Percentiles rank a stretch among this genome's conserved stretches.
Evolutionary conservation across 2,329 filamentous ascomycete species (phyloP).

Genomic region (Pseudopithomyces maydicus): DNA sequence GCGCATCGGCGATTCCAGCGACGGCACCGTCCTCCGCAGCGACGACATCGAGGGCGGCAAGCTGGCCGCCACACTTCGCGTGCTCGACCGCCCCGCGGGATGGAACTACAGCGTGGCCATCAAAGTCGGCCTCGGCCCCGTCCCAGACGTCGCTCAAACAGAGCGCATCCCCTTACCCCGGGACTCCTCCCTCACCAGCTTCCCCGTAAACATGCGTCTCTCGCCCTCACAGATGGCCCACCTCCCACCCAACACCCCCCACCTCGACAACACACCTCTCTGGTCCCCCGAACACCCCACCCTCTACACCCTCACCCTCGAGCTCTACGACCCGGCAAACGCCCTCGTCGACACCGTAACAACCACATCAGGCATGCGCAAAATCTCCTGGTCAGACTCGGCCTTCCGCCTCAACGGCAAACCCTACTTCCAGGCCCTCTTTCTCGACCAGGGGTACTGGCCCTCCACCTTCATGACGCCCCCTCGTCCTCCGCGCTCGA

Average conservation of each 20-base stretch:
- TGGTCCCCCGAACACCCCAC: constrained; percentile 65
- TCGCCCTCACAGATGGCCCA: constrained; percentile 48
- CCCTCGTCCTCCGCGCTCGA: constrained; percentile 55
- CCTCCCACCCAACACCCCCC: constrained; percentile 47
- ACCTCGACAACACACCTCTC: constrained; percentile 63
- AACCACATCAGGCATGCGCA: constrained; percentile 67
- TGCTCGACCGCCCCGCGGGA: constrained; percentile 56
- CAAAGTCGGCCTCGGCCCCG: constrained; percentile 58
- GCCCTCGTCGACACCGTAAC: constrained; percentile 59
- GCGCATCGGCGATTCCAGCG: constrained; percentile 60
- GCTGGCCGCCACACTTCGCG: constrained; percentile 57
- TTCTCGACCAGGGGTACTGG: constrained; percentile 69
- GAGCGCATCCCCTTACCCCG: constrained; percentile 51
- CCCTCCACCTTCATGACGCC: constrained; percentile 65
- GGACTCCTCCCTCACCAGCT: constrained; percentile 55
- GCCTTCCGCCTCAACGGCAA: constrained; percentile 64
- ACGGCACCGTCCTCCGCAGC: constrained; percentile 63
- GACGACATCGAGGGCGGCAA: constrained; percentile 59
- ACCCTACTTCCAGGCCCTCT: constrained; percentile 65
- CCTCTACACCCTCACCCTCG: constrained; percentile 62
- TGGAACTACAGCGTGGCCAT: constrained; percentile 58
- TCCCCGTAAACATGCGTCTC: constrained; percentile 58
- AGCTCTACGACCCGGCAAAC: constrained; percentile 52
- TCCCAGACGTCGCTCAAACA: constrained; percentile 52
- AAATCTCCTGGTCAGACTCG: constrained; percentile 64